These are phyloP conservation scores for Dysphania ambrosioides DNA, from an alignment of 148 eudicot genomes.

Conservation along the genomic window DNA sequence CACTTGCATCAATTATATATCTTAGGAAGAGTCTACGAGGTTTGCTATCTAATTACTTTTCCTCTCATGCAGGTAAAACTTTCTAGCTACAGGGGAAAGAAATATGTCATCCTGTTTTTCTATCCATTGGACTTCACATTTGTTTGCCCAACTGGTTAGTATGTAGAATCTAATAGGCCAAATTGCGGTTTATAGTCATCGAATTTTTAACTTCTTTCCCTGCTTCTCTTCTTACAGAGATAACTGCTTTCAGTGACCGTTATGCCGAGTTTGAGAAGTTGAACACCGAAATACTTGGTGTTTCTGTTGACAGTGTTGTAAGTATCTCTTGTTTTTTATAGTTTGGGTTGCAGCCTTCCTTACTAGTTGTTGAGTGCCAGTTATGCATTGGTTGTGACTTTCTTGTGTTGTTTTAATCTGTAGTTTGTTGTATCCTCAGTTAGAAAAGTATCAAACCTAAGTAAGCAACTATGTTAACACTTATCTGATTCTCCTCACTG, in stretches of 20 bases:
- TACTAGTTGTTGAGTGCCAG: not conserved
- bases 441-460: no score
- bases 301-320: slow-evolving; percentile 94
- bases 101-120: slow-evolving; percentile 94
- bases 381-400: not conserved
- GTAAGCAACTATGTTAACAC: no score
- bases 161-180: not conserved
- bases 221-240: slow-evolving; percentile 47
- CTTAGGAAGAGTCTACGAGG: no score
- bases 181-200: not conserved
- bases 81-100: slow-evolving; percentile 89
- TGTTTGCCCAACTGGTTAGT: slow-evolving; percentile 97
- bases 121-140: slow-evolving; percentile 97
- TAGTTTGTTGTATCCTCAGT: not conserved
- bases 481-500: not conserved
- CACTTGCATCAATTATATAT: no score
- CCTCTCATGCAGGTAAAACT: slow-evolving; percentile 71
- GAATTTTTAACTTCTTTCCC: slow-evolving; percentile 1
- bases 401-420: not conserved
- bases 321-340: slow-evolving; percentile 22
- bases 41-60: not conserved
- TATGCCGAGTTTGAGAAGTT: slow-evolving; percentile 78
- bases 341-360: not conserved
- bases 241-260: slow-evolving; percentile 98
- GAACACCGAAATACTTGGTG: slow-evolving; percentile 89